Evolutionary conservation across 1,139 yeast species (phyloP), one percentile per base, ranked within the genome.

Genomic region (Debaryomyces fabryi): DNA sequence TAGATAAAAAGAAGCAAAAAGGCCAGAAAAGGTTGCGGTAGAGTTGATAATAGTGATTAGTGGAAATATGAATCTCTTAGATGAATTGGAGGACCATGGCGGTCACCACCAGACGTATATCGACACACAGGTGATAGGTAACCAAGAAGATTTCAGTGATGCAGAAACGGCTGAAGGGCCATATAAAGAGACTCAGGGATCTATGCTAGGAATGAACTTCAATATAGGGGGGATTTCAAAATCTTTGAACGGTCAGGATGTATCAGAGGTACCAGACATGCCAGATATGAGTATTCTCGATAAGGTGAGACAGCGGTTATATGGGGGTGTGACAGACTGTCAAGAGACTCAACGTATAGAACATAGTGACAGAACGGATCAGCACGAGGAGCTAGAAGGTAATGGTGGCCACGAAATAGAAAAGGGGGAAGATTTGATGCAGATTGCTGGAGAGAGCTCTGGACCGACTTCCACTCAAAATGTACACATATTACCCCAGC

Each of bases 21-120:
- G 16, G 23, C 21, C 29, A 15, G 25, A 6, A 20, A 39, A 24
- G 40, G 25, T 9, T 16, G 13, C 30, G 5, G 7, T 7, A 27
- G 29, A 13, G 16, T 12, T 6, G 43, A 13, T 16, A 10, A n/a
- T 27, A 34, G n/a, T 30, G 18, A 18, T n/a, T 12, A 44, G 33
- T 21, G 25, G 21, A 43, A 37, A 16, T 9, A 62, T 62, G 67
- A 66, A 62, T 44, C 59, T 62, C 42, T 51, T 62, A 40, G 58
- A 60, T 35, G 57, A 51, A 32, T 55, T 62, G 36, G 65, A 60
- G 34, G 63, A 58, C 43, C 39, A 16, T 13, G 49, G 42, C 9
- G 23, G 37, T 10, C 35, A 16, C 21, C 42, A 33, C 41, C 29
- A 39, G 33, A 42, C 46, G n/a, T 46, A 47, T 13, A 20, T 40